Base-by-base conservation (phyloP, 345 rosid genomes). In the Ceriops tagal region DNA sequence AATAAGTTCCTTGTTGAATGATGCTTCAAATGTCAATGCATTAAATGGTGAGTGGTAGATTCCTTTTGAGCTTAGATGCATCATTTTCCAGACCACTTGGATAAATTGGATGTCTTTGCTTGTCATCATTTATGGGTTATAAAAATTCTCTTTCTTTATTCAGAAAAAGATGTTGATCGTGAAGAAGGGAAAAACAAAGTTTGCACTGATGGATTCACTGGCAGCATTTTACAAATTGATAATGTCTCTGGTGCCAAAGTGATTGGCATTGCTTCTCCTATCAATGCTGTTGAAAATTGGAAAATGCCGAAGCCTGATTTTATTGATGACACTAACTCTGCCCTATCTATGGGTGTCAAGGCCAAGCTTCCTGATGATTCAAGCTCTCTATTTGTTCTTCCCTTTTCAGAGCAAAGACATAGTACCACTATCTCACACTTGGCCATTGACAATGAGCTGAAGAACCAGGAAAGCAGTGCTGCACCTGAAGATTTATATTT, bases 401-500 rank as follows among this genome's bases (percentile, higher is more conserved):
- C 71, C n/a, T 74, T 86, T 30, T n/a, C 77, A 53, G 83, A 74
- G 72, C 78, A 77, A 67, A 68, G 37, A 20, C 62, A 59, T 58
- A 65, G 56, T 73, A 62, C 63, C 34, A 70, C 46, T 71, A 49
- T 35, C 51, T 73, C 43, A 34, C 75, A 53, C 30, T 15, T 60
- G 46, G 77, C 61, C 21, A 64, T 58, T n/a, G 63, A 72, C 34
- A 66, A 72, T 31, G 75, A 69, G 10, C 62, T 35, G 53, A 77
- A 71, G 53, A 75, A 76, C 32, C 49, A 67, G 3, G 80, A 71
- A 64, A 73, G 75, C 66, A 66, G 22, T 65, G 70, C 43, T 53
- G 64, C 78, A 16, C 81, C 82, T 16, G 96, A 89, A 69, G 93
- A 91, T 71, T 75, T 87, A 58, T 84, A 72, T 79, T 84, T 93